Percentiles rank a stretch among this genome's conserved stretches.
Conservation (phyloP, 495 filamentous ascomycete genomes). For the Aspergillus carlsbadensis region DNA sequence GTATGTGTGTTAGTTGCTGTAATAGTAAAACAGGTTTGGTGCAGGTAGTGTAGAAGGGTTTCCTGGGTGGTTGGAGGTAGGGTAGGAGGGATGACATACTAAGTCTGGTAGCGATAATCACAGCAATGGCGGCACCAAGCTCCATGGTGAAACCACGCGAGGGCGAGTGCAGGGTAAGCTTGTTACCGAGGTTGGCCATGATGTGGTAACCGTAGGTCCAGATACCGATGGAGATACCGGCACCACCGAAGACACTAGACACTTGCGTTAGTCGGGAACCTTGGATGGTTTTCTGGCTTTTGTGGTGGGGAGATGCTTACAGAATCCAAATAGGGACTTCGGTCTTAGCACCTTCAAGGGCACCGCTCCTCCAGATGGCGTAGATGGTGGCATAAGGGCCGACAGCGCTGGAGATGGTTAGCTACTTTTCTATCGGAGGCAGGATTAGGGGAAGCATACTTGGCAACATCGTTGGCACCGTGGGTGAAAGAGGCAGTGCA, state of each 20-base stretch:
- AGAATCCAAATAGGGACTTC: slow-evolving; percentile 20
- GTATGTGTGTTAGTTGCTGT: too few relatives aligned
- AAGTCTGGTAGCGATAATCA: slow-evolving; percentile 19
- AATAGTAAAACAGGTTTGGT: neutral
- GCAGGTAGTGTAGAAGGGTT: too few relatives aligned
- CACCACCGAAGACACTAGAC: slow-evolving; percentile 18
- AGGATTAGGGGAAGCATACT: slow-evolving; percentile 9
- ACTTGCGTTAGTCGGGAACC: too few relatives aligned
- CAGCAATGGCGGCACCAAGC: slow-evolving; percentile 16
- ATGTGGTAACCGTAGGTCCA: slow-evolving; percentile 27
- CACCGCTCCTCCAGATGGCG: slow-evolving; percentile 11
- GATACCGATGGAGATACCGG: slow-evolving; percentile 16
- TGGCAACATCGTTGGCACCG: slow-evolving; percentile 22
- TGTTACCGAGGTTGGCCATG: slow-evolving; percentile 22
- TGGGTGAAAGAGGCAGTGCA: slow-evolving; percentile 19
- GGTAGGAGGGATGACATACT: slow-evolving; percentile 3
- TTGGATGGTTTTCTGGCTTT: too few relatives aligned
- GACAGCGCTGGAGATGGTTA: slow-evolving; percentile 9
- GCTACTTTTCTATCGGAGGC: neutral
- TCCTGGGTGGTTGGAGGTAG: neutral
- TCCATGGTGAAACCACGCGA: slow-evolving; percentile 23
- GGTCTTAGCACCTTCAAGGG: slow-evolving; percentile 11
- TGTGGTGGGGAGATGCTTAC: slow-evolving; percentile 4
- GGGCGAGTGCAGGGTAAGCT: slow-evolving; percentile 20
- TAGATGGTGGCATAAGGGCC: slow-evolving; percentile 22